Evolutionary conservation across 2,329 filamentous ascomycete genomes (phyloP).

Genomic region (Anisogramma anomala): DNA sequence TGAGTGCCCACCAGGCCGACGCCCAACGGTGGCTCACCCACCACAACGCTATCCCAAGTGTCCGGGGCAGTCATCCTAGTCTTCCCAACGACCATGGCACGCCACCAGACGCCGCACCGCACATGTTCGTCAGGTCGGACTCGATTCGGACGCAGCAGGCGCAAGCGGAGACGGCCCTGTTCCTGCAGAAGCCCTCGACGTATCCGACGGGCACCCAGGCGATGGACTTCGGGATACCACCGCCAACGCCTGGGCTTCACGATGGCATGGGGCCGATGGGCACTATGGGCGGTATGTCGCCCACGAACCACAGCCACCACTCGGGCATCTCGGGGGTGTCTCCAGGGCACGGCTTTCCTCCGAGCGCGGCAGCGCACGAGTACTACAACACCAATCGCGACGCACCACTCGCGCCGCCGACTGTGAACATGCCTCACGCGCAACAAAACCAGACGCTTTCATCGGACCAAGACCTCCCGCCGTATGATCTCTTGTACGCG

Average conservation of each 20-base stretch:
- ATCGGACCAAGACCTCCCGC: conserved; percentile 57
- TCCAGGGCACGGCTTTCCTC: conserved; percentile 21
- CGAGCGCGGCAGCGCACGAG: conserved; percentile 34
- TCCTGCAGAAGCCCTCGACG: conserved; percentile 47
- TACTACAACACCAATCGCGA: conserved; percentile 31
- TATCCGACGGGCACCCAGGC: conserved; percentile 35
- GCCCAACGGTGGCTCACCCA: conserved; percentile 15
- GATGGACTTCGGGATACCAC: conserved; percentile 39
- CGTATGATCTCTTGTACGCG: conserved; percentile 62
- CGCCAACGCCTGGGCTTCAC: conserved; percentile 34
- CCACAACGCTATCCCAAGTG: conserved; percentile 27
- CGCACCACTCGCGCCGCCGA: conserved; percentile 45
- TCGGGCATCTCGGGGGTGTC: conserved; percentile 17
- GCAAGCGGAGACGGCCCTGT: conserved; percentile 43
- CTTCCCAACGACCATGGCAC: conserved; percentile 45
- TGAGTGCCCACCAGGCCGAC: conserved; percentile 26
- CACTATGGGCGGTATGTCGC: conserved; percentile 30
- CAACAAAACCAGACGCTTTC: conserved; percentile 25
- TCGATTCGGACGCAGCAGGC: conserved; percentile 37
- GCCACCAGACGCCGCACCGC: conserved; percentile 33
- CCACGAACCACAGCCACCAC: conserved; percentile 23
- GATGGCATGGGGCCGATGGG: conserved; percentile 37
- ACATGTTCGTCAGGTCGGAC: conserved; percentile 40
- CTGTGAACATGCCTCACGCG: conserved; percentile 40
- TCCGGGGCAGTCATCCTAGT: conserved; percentile 39